These are phyloP conservation scores for Podospora pseudocomata DNA, from an alignment of 495 filamentous ascomycete genomes.

Conservation along the genomic window DNA sequence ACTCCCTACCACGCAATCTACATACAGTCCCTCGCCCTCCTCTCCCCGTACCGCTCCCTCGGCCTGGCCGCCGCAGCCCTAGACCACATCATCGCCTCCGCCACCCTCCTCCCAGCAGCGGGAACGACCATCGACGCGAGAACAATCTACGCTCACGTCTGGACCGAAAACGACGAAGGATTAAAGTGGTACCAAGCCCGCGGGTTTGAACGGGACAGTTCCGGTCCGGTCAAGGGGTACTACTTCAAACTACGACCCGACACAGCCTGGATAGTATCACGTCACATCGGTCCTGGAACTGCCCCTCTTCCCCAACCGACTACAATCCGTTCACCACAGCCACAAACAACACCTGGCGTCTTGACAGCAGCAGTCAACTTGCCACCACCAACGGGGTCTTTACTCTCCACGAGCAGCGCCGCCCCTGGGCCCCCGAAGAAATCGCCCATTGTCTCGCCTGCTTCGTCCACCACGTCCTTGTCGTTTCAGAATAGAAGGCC, in stretches of 20 bases:
- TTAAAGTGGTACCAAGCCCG: slow-evolving; percentile 79
- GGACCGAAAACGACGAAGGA: slow-evolving; percentile 84
- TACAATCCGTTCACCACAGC: neutral
- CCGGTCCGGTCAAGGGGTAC: slow-evolving; percentile 62
- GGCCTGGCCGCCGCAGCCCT: slow-evolving; percentile 78
- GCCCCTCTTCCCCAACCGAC: neutral
- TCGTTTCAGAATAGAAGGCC: slow-evolving; percentile 53
- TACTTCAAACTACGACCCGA: slow-evolving; percentile 80
- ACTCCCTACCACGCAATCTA: slow-evolving; percentile 58
- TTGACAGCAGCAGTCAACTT: slow-evolving; percentile 15
- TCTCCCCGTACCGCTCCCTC: slow-evolving; percentile 75
- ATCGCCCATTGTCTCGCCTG: slow-evolving; percentile 11
- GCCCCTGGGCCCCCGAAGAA: neutral
- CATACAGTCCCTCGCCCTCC: slow-evolving; percentile 78
- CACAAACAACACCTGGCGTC: neutral
- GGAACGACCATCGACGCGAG: slow-evolving; percentile 47
- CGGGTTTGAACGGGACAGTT: slow-evolving; percentile 62
- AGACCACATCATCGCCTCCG: slow-evolving; percentile 49
- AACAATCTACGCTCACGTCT: slow-evolving; percentile 80
- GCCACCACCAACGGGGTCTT: slow-evolving; percentile 8
- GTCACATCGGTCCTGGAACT: slow-evolving; percentile 28
- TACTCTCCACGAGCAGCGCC: slow-evolving; percentile 1
- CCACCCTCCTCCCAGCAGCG: slow-evolving; percentile 31
- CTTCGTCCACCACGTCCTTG: slow-evolving; percentile 26
- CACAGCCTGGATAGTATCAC: slow-evolving; percentile 70